Conservation (phyloP, 352 stramenopile species). For the Globisporangium polare region DNA sequence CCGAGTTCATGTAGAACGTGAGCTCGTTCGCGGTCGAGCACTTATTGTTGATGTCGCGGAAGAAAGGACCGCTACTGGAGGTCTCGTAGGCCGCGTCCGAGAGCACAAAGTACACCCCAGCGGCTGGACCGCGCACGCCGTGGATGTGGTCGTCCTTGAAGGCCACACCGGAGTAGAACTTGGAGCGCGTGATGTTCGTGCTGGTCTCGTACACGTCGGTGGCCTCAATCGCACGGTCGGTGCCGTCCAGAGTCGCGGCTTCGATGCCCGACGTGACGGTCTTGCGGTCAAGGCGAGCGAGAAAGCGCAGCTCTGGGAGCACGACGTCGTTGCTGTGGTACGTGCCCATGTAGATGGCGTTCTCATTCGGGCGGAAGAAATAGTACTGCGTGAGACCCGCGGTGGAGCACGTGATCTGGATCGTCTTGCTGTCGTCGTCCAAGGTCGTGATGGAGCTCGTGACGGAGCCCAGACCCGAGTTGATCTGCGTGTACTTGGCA, state of each 20-base stretch:
- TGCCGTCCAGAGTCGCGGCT: constrained; percentile 30
- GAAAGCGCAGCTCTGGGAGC: constrained; percentile 42
- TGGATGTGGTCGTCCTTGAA: constrained; percentile 40
- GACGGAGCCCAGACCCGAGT: constrained; percentile 36
- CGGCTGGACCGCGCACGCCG: constrained; percentile 30
- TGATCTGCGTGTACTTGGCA: constrained; percentile 44
- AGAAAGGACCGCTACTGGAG: constrained; percentile 41
- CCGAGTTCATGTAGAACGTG: constrained; percentile 60
- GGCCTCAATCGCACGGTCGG: constrained; percentile 32
- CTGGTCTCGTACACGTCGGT: constrained; percentile 32
- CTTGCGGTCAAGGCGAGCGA: constrained; percentile 34
- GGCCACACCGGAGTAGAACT: constrained; percentile 41
- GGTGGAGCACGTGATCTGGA: constrained; percentile 35
- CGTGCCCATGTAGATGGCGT: constrained; percentile 52
- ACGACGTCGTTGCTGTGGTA: constrained; percentile 31
- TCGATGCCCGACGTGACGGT: constrained; percentile 33
- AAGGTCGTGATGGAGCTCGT: constrained; percentile 29
- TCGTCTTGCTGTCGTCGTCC: constrained; percentile 33
- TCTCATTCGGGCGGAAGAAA: constrained; percentile 49
- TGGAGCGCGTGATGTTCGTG: constrained; percentile 29
- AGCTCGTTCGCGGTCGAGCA: constrained; percentile 43
- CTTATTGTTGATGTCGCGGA: constrained; percentile 60
- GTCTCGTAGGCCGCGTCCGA: constrained; percentile 42
- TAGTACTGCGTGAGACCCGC: constrained; percentile 46
- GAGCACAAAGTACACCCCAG: constrained; percentile 49